A percentile compares a stretch with the other conserved stretches of the same genome.
phyloP scores from a whole-genome alignment of 1,284 basidiomycete species.

The Gyrodon tennesseensis region DNA sequence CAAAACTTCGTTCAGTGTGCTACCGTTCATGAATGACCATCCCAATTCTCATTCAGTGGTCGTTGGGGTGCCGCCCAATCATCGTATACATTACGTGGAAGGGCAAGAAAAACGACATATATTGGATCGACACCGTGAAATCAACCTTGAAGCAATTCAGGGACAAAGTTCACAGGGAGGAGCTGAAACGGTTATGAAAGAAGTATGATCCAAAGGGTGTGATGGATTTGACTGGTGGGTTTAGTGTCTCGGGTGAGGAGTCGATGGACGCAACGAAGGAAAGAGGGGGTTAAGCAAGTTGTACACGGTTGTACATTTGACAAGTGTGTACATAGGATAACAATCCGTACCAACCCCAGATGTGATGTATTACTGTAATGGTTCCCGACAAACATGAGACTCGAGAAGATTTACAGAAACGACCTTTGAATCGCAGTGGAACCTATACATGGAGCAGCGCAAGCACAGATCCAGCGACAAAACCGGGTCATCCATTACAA shows the following conservation, averaged over 20 bases:
- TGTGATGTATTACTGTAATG: neutral
- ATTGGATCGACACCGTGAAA: constrained; percentile 34
- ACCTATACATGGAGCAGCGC: no score
- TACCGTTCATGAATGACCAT: neutral
- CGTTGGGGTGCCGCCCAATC: constrained; percentile 34
- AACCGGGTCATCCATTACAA: no score
- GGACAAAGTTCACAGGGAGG: constrained; percentile 2
- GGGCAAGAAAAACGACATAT: constrained; percentile 30
- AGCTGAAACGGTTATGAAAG: constrained; percentile 6
- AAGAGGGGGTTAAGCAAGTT: neutral
- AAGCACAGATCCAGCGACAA: no score
- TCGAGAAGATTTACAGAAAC: no score
- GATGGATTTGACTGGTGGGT: constrained; percentile 27
- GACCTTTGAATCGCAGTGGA: no score
- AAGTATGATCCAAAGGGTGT: constrained; percentile 20
- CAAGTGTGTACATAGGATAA: neutral
- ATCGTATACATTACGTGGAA: constrained; percentile 35
- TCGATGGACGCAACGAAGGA: neutral
- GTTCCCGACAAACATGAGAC: neutral
- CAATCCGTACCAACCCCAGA: neutral
- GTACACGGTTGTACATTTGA: neutral
- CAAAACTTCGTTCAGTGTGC: neutral
- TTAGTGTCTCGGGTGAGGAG: constrained; percentile 13
- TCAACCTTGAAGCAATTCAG: constrained; percentile 19
- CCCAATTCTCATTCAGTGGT: constrained; percentile 16